phyloP scores from a whole-genome alignment of 345 rosid genomes.

The Brassica napus region Da-Ae NC_063442.1:44471501-44472000 shows the following conservation, averaged over 20 bases:
- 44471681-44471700: constrained; percentile 75
- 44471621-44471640: constrained; percentile 69
- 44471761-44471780: neutral
- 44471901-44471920: constrained; percentile 21
- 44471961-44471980: constrained; percentile 96
- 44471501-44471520: constrained; percentile 11
- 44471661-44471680: constrained; percentile 82
- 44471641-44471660: constrained; percentile 97
- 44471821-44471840: neutral
- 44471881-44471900: neutral
- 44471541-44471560: neutral
- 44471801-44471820: constrained; percentile 8
- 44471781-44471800: neutral
- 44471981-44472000: constrained; percentile 98
- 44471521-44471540: constrained; percentile 12
- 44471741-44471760: neutral
- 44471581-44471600: constrained; percentile 37
- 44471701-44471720: neutral
- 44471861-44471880: constrained; percentile 11
- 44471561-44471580: neutral
- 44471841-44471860: neutral
- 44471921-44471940: constrained; percentile 35
- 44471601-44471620: constrained; percentile 98
- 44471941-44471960: constrained; percentile 56
- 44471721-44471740: neutral